Evolutionary conservation across 805 yeast species (phyloP), one percentile per base, ranked within the genome.

Genomic region (Hanseniaspora taiwanica): DNA sequence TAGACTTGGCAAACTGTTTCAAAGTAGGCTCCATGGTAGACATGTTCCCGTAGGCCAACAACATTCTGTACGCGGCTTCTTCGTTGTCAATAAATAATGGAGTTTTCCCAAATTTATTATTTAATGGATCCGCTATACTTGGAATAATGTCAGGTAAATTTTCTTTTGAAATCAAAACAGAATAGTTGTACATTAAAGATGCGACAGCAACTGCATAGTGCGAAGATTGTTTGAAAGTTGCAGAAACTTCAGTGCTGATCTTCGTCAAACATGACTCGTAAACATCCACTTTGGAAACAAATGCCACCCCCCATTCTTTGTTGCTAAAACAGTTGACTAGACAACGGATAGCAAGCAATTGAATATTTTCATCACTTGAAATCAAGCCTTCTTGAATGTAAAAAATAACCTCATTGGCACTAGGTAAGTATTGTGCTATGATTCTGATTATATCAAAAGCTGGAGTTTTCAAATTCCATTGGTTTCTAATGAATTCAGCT

Each of bases 61-160:
- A 46, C 18, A 76, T 47, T 51, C 94, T 67, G 55, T 82, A 83
- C 0, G 76, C 72, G 2, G 86, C 73, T 56, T 83, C 94, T 31
- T 74, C 69, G 29, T 71, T 71, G 1, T 59, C 50, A 27, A 51
- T 55, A 21, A 52, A 52, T 2, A 47, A 44, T 7, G 60, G 58
- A 7, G 62, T 49, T 2, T 49, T 47, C 3, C 55, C 59, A 36
- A 53, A 55, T 21, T 55, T 55, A 0, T 45, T 43, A 25, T 56
- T 54, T 9, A 62, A 37, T 1, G 53, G 52, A 17, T 55, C 59
- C 2, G 58, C 46, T 12, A 66, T 32, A 19, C 55, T 46, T 14
- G 62, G 56, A 2, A 59, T 45, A 40, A 60, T 49, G 21, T 53
- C 59, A 4, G 40, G 17, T 7, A 56, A 50, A 13, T 59, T 52